A percentile compares a stretch with the other conserved stretches of the same genome.
phyloP scores from a whole-genome alignment of 306 rosid genomes.

The Abrus pulchellus region DNA sequence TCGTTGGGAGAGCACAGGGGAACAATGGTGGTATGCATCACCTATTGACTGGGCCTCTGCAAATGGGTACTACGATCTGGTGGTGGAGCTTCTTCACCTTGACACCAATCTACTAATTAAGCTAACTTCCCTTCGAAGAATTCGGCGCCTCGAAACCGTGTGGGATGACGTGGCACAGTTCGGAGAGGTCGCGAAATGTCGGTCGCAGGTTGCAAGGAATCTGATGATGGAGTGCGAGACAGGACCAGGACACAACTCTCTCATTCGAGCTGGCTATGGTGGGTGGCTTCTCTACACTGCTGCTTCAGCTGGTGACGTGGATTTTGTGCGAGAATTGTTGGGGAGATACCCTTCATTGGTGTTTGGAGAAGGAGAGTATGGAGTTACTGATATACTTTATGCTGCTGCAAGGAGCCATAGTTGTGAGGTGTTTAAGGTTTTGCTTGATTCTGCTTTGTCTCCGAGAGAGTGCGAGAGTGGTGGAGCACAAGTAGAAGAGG shows the following conservation, averaged over 20 bases:
- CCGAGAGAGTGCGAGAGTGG: constrained; percentile 40
- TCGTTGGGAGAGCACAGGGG: constrained; percentile 92
- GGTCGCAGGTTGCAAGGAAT: constrained; percentile 71
- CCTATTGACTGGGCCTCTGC: constrained; percentile 96
- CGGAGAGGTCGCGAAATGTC: constrained; percentile 70
- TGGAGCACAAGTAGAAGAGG: constrained; percentile 52
- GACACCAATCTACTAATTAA: constrained; percentile 89
- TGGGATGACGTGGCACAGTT: constrained; percentile 84
- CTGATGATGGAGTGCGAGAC: constrained; percentile 72
- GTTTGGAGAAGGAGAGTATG: constrained; percentile 94
- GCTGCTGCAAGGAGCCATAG: constrained; percentile 86
- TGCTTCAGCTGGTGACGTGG: constrained; percentile 87
- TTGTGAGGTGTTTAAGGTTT: constrained; percentile 66
- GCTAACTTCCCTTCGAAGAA: constrained; percentile 88
- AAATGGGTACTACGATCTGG: constrained; percentile 84
- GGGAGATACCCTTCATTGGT: constrained; percentile 68
- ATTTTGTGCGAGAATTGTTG: constrained; percentile 67
- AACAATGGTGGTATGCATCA: constrained; percentile 97
- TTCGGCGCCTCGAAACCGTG: constrained; percentile 93
- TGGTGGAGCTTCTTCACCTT: constrained; percentile 85
- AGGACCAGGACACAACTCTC: constrained; percentile 62
- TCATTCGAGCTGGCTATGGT: constrained; percentile 89
- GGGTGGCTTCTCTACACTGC: constrained; percentile 98
- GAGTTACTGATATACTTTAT: constrained; percentile 81
- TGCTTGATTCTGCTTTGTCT: constrained; percentile 65